phyloP scores from a whole-genome alignment of 176 grass and related monocot genomes.

The Avena eriantha region DNA sequence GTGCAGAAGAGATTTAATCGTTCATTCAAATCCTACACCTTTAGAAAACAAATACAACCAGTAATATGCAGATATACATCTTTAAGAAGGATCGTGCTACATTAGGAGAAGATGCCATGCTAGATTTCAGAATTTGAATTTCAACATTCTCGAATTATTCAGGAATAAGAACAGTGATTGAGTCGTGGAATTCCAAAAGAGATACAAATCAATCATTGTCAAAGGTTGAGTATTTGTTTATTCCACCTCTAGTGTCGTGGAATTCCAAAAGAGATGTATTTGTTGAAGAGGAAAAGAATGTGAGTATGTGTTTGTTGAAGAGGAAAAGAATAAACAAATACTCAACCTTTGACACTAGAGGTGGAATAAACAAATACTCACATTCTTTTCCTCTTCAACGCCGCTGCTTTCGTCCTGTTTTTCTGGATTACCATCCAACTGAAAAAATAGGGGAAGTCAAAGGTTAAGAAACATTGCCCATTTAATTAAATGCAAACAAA shows the following conservation, averaged over 20 bases:
- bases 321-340: too few species aligned
- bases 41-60: background rate
- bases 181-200: conserved; percentile 10
- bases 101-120: background rate
- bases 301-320: too few species aligned
- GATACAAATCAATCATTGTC: background rate
- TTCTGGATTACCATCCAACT: conserved; percentile 42
- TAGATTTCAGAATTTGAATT: background rate
- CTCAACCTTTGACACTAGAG: too few species aligned
- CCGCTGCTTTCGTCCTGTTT: background rate
- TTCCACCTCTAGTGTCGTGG: too few species aligned
- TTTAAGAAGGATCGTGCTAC: background rate
- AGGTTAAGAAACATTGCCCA: conserved; percentile 4
- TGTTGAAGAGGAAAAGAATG: too few species aligned
- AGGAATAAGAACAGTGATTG: background rate
- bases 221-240: too few species aligned
- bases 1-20: background rate
- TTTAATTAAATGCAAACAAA: background rate
- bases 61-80: background rate
- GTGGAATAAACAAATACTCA: conserved; percentile 12
- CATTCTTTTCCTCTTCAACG: conserved; percentile 24
- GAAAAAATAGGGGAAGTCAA: background rate
- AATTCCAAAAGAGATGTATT: too few species aligned
- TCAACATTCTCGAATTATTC: background rate
- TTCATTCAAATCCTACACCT: background rate